A percentile compares a stretch with the other conserved stretches of the same genome.
phyloP scores from a whole-genome alignment of 169 alveolate genomes.

The Plasmodium adleri region DNA sequence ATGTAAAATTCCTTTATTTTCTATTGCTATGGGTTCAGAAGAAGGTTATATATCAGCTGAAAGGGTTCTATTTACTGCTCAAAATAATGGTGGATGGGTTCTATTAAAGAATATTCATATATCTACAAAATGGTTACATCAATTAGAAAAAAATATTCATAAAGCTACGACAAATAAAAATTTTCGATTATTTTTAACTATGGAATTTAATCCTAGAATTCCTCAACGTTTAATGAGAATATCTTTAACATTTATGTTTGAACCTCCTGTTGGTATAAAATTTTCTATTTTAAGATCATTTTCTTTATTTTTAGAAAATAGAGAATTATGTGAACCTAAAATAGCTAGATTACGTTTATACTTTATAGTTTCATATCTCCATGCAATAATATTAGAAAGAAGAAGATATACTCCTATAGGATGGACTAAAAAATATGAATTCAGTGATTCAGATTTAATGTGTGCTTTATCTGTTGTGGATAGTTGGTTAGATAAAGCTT shows the following conservation, averaged over 20 bases:
- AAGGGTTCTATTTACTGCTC: slow-evolving; percentile 92
- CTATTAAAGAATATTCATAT: slow-evolving; percentile 97
- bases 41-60: slow-evolving; percentile 97
- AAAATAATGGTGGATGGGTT: slow-evolving; percentile 97
- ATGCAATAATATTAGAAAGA: slow-evolving; percentile 97
- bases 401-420: slow-evolving; percentile 98
- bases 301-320: slow-evolving; percentile 83
- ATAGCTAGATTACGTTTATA: slow-evolving; percentile 93
- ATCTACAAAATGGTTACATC: slow-evolving; percentile 96
- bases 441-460: slow-evolving; percentile 97
- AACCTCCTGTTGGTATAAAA: slow-evolving; percentile 97
- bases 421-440: slow-evolving; percentile 97
- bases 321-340: slow-evolving; percentile 80
- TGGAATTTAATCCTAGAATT: slow-evolving; percentile 95
- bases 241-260: slow-evolving; percentile 95
- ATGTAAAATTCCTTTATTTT: slow-evolving; percentile 87
- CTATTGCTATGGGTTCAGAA: slow-evolving; percentile 98
- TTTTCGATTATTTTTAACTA: slow-evolving; percentile 97
- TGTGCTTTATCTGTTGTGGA: slow-evolving; percentile 95
- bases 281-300: slow-evolving; percentile 91
- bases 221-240: slow-evolving; percentile 95
- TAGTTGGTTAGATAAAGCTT: slow-evolving; percentile 92
- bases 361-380: slow-evolving; percentile 96
- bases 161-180: slow-evolving; percentile 89
- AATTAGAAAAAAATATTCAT: slow-evolving; percentile 94